Base-by-base conservation (phyloP, 2,329 filamentous ascomycete species). In the Fulvia fulva region DNA sequence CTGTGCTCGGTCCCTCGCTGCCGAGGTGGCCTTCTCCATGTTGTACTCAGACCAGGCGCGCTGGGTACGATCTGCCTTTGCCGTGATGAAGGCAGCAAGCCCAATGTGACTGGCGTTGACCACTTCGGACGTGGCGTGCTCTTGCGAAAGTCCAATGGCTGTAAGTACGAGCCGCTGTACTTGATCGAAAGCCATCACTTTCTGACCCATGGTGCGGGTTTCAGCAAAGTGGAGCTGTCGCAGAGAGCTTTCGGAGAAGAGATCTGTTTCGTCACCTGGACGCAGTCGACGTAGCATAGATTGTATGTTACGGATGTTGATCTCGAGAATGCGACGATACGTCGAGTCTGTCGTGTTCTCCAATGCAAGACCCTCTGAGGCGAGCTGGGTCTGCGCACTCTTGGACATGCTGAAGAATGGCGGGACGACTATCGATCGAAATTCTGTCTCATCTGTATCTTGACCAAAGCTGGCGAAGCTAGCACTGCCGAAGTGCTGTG, bases 301-400 rank as follows among this genome's bases (percentile, higher is more conserved):
- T 65, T 83, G 80, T 1, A 89, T 75, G 70, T 89, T 85, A 11
- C 85, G 78, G 57, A 87, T 75, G 64, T 90, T 89, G 62, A 88
- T 84, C 34, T 78, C 78, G 54, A 73, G 51, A 8, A 74, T 67
- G 14, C 70, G 57, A 14, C 61, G 53, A 50, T 68, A 68, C 1
- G 60, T 60, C 11, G 63, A 58, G 11, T 60, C 45, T 21, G 58
- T 43, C 19, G 41, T 26, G 16, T 51, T 57, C 16, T 61, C 58
- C 34, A 47, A 52, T 16, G 45, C 49, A 12, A 59, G 22, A n/a
- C 25, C 21, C 23, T 52, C 45, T 30, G 62, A 19, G 51, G 56
- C 44, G 53, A 61, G 62, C 21, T 53, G 43, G 28, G 53, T 55
- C 14, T 57, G 59, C 37, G 62, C 61, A 16, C 58, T 55, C 16